A percentile compares a stretch with the other conserved stretches of the same genome.
Evolutionary conservation across 352 stramenopile species (phyloP).

Genomic region (Phytophthora pluvialis): DNA sequence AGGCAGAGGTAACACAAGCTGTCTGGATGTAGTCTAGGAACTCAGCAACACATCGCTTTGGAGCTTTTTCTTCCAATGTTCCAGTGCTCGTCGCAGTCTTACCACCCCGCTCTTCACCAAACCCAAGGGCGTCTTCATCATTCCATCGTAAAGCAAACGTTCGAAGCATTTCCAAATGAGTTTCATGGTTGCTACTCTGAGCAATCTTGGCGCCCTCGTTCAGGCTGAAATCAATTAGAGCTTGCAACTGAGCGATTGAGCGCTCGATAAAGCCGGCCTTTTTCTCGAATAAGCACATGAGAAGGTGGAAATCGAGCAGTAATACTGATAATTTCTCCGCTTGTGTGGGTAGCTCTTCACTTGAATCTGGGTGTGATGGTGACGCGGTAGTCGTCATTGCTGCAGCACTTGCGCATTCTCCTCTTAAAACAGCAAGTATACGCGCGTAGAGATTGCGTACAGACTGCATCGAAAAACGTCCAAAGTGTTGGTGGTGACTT

Average conservation of each 20-base stretch:
- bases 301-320: constrained; percentile 56
- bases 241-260: constrained; percentile 70
- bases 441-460: constrained; percentile 77
- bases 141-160: constrained; percentile 49
- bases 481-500: constrained; percentile 65
- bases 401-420: constrained; percentile 27
- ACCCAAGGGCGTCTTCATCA: constrained; percentile 17
- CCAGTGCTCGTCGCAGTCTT: not conserved
- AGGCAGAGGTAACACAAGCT: constrained; percentile 17
- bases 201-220: constrained; percentile 4
- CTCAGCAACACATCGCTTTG: constrained; percentile 8
- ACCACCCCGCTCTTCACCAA: constrained; percentile 35
- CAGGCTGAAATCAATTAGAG: constrained; percentile 61
- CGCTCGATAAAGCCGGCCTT: constrained; percentile 68
- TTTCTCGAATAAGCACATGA: constrained; percentile 61
- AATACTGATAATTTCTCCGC: constrained; percentile 23
- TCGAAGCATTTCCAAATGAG: constrained; percentile 31
- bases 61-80: constrained; percentile 8
- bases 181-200: not conserved
- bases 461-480: constrained; percentile 70
- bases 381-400: not conserved
- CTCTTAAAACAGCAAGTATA: constrained; percentile 56
- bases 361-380: not conserved
- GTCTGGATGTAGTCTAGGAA: constrained; percentile 33
- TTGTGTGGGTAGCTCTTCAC: not conserved